A percentile compares a stretch with the other conserved stretches of the same genome.
Evolutionary conservation across 2,329 filamentous ascomycete genomes (phyloP).

Genomic region (Aspergillus thermomutatus): DNA sequence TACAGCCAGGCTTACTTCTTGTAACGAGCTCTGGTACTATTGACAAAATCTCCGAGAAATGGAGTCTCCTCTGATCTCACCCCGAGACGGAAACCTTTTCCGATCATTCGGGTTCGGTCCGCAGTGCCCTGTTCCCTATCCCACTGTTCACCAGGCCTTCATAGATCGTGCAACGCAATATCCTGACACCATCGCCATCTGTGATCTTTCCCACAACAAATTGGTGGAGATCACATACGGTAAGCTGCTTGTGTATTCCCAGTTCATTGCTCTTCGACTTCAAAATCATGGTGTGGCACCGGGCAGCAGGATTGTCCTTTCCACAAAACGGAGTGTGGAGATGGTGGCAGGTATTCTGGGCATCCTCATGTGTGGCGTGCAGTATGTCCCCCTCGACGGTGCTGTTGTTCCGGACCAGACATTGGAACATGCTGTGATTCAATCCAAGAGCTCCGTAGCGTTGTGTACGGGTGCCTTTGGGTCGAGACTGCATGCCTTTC

Average conservation of each 20-base stretch:
- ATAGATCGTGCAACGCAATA: conserved; percentile 2
- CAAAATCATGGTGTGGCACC: background rate
- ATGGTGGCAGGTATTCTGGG: conserved; percentile 10
- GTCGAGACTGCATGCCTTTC: background rate
- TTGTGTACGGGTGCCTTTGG: conserved; percentile 2
- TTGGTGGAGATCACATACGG: conserved; percentile 3
- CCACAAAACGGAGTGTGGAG: conserved; percentile 4
- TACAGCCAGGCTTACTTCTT: too few relatives aligned
- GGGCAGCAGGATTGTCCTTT: conserved; percentile 1
- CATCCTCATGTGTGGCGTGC: conserved; percentile 6
- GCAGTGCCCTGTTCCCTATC: background rate
- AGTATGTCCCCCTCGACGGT: conserved; percentile 10
- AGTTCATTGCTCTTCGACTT: conserved; percentile 3
- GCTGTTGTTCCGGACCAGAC: conserved; percentile 8
- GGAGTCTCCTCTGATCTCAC: background rate
- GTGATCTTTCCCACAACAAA: background rate
- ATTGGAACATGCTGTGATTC: conserved; percentile 1
- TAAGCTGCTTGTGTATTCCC: conserved; percentile 5
- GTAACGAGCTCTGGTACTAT: too few relatives aligned
- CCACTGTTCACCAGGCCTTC: conserved; percentile 7
- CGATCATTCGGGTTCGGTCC: conserved; percentile 1
- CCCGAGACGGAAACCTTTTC: background rate
- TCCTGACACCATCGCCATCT: background rate
- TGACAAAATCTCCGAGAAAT: background rate
- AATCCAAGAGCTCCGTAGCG: conserved; percentile 1